These are phyloP conservation scores for Saccharomyces uvarum DNA, from an alignment of 1,139 yeast species.

Conservation along the genomic window DNA sequence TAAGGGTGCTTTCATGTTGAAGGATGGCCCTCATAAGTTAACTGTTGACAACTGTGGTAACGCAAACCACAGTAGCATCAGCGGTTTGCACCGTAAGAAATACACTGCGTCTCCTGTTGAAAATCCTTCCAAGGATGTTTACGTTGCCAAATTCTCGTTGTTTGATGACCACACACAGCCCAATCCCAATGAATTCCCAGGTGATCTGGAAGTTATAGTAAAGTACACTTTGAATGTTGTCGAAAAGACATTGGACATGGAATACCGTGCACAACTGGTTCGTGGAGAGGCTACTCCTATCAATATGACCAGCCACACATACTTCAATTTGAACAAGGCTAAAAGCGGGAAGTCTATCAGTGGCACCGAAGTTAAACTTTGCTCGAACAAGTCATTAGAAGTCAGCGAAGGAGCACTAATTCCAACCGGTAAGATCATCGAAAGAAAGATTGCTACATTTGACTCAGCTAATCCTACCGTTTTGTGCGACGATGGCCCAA, in stretches of 20 bases:
- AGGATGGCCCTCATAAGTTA: conserved; percentile 37
- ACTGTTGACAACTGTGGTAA: conserved; percentile 35
- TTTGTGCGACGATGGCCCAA: conserved; percentile 15
- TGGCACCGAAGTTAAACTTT: conserved; percentile 20
- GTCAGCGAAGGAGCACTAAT: conserved; percentile 33
- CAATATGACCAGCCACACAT: conserved; percentile 55
- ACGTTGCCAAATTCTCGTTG: conserved; percentile 35
- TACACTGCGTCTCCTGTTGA: conserved; percentile 44
- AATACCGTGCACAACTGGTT: conserved; percentile 40
- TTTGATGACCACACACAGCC: conserved; percentile 31
- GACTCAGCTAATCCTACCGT: not conserved
- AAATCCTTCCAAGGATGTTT: conserved; percentile 23
- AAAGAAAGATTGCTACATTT: conserved; percentile 15
- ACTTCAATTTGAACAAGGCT: conserved; percentile 38
- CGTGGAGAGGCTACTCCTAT: conserved; percentile 40
- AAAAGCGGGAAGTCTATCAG: conserved; percentile 19
- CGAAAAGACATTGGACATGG: conserved; percentile 35
- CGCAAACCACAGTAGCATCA: conserved; percentile 46
- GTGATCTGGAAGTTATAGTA: not conserved
- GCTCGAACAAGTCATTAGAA: conserved; percentile 33
- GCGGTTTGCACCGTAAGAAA: conserved; percentile 43
- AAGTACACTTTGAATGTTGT: not conserved
- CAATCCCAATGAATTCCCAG: not conserved
- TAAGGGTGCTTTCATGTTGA: conserved; percentile 38
- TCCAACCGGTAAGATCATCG: conserved; percentile 45